These are phyloP conservation scores for Panus rudis DNA, from an alignment of 768 basidiomycete species.

Conservation along the genomic window DNA sequence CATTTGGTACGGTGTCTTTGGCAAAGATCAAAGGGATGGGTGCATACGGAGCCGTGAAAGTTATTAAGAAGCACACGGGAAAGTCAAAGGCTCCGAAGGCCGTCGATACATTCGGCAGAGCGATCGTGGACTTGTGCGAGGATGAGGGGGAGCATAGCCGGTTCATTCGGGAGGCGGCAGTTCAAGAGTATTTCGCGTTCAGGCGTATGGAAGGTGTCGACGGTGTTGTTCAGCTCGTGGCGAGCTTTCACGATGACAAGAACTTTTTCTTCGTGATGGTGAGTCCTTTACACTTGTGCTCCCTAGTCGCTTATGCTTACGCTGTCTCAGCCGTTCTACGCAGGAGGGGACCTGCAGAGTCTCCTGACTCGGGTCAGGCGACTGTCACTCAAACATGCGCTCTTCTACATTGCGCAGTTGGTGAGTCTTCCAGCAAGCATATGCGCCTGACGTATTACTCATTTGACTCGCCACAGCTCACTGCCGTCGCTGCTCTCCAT, in stretches of 20 bases:
- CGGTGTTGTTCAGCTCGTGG: conserved; percentile 4
- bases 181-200: conserved; percentile 2
- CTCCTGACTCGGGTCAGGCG: background rate
- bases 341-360: background rate
- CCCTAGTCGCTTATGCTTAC: background rate
- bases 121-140: no score
- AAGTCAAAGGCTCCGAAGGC: no score
- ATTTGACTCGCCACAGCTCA: background rate
- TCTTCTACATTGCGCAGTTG: conserved; percentile 4
- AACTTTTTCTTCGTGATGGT: conserved; percentile 7
- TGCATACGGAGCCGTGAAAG: no score
- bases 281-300: background rate
- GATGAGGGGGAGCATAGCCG: no score
- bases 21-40: no score
- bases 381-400: background rate
- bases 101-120: no score
- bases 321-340: conserved; percentile 2
- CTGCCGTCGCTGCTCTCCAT: conserved; percentile 4
- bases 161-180: background rate
- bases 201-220: background rate
- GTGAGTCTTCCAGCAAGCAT: no score
- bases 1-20: no score
- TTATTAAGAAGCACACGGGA: no score
- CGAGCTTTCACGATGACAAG: conserved; percentile 4
- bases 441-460: no score